phyloP scores from a whole-genome alignment of 805 yeast genomes.

The Geotrichum ghanense region DNA sequence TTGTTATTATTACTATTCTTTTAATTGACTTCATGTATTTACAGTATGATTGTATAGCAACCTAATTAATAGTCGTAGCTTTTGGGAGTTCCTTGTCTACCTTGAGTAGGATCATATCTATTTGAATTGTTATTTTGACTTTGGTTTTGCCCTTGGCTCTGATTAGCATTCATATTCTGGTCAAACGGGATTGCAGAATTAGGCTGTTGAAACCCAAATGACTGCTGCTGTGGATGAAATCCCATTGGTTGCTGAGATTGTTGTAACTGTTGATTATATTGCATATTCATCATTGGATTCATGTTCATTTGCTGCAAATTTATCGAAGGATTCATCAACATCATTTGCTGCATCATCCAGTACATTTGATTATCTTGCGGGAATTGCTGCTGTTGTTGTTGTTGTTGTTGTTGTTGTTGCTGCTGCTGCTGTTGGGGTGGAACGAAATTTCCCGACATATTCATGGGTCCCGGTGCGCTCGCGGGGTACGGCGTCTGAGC shows the following conservation, averaged over 20 bases:
- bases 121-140: not conserved
- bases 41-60: too few species aligned
- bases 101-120: too few species aligned
- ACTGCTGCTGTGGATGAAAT: conserved; percentile 17
- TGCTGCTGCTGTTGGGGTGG: too few species aligned
- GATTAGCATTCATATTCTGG: not conserved
- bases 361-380: conserved; percentile 8
- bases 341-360: conserved; percentile 5
- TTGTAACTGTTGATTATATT: conserved; percentile 11
- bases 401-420: conserved; percentile 13
- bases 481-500: not conserved
- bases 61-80: not conserved
- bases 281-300: conserved; percentile 11
- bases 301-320: conserved; percentile 2
- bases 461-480: not conserved
- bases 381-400: conserved; percentile 11
- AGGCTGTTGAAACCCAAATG: not conserved
- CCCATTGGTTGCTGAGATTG: conserved; percentile 12
- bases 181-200: not conserved
- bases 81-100: not conserved
- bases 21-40: too few species aligned
- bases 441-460: not conserved
- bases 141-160: not conserved
- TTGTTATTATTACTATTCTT: too few species aligned
- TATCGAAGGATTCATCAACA: conserved; percentile 1